Evolutionary conservation across 75 land plant genomes (phyloP).

Genomic region (Cupressus sempervirens): DNA sequence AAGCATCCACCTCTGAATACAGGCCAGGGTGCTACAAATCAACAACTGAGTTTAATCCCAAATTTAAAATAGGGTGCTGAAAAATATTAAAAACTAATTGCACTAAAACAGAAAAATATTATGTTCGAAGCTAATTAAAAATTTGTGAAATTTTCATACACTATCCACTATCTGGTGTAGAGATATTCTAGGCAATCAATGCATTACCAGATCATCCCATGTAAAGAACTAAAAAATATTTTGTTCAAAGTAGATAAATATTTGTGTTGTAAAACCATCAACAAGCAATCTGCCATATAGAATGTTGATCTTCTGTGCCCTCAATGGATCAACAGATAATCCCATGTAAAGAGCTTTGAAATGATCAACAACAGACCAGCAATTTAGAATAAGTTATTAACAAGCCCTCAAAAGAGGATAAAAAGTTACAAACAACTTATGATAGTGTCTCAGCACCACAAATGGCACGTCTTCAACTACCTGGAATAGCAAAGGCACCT

Average conservation of each 20-base stretch:
- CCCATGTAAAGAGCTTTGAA: not conserved
- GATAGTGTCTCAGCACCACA: not conserved
- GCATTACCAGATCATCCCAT: not conserved
- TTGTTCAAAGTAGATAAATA: no score
- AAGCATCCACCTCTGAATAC: no score
- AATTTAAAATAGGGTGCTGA: not conserved
- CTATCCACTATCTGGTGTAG: not conserved
- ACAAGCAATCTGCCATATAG: not conserved
- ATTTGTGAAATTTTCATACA: no score
- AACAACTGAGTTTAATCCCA: no score
- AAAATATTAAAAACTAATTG: no score
- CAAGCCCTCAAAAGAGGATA: not conserved
- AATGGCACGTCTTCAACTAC: not conserved
- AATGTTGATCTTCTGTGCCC: not conserved
- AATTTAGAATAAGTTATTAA: no score
- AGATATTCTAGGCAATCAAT: not conserved
- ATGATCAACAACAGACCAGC: not conserved
- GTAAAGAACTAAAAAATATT: not conserved
- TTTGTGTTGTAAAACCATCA: not conserved
- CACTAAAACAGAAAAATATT: no score
- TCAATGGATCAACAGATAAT: not conserved
- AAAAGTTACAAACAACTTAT: no score
- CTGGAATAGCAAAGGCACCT: not conserved
- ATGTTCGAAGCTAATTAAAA: no score
- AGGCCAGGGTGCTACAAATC: no score